phyloP scores from a whole-genome alignment of 2,329 filamentous ascomycete genomes.

The Alternaria longipes region DNA sequence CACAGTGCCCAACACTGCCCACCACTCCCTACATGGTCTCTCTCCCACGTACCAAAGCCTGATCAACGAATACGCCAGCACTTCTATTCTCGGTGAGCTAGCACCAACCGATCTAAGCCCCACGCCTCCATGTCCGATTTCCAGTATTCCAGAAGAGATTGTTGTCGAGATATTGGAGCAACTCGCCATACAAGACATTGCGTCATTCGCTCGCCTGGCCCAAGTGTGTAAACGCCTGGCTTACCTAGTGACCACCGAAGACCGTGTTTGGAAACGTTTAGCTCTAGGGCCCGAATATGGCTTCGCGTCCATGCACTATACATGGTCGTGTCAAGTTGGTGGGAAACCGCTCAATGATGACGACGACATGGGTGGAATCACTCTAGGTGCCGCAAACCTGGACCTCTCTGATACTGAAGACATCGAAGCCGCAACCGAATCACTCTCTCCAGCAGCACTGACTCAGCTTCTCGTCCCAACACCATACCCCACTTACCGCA shows the following conservation, averaged over 20 bases:
- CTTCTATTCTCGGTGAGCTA: constrained; percentile 73
- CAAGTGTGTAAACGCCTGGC: constrained; percentile 88
- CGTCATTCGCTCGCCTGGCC: constrained; percentile 76
- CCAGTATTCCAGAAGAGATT: constrained; percentile 82
- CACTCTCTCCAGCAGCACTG: constrained; percentile 27
- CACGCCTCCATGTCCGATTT: constrained; percentile 80
- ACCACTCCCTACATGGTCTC: constrained; percentile 65
- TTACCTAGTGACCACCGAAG: constrained; percentile 83
- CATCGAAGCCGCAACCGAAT: constrained; percentile 12
- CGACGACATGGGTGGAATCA: constrained; percentile 44
- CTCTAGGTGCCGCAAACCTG: constrained; percentile 36
- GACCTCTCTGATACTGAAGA: constrained; percentile 25
- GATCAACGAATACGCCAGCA: constrained; percentile 75
- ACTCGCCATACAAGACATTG: constrained; percentile 77
- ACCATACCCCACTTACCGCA: constrained; percentile 58
- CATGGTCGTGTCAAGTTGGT: constrained; percentile 70
- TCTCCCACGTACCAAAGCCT: constrained; percentile 71
- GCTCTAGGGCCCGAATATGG: constrained; percentile 77
- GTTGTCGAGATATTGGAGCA: constrained; percentile 79
- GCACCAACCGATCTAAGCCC: constrained; percentile 76
- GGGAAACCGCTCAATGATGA: constrained; percentile 56
- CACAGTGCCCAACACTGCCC: constrained; percentile 63
- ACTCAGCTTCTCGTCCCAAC: constrained; percentile 49
- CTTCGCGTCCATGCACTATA: constrained; percentile 84
- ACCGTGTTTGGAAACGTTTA: constrained; percentile 84